Evolutionary conservation across 176 grass and related monocot species (phyloP).

Genomic region (Cocos nucifera): DNA sequence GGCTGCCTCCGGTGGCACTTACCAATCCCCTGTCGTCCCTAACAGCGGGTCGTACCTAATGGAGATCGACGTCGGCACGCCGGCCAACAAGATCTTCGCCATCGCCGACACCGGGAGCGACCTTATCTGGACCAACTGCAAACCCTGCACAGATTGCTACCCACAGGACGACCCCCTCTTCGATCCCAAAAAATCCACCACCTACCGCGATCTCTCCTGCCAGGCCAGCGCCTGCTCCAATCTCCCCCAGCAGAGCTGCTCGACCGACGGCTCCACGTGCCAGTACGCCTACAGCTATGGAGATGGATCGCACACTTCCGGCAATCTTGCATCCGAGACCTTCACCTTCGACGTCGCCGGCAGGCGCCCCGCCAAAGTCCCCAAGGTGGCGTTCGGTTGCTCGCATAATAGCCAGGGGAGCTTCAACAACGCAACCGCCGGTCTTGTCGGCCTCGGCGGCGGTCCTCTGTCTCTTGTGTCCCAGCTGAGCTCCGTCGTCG

Average conservation of each 20-base stretch:
- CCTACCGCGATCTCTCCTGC: not conserved
- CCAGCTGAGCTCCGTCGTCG: constrained; percentile 14
- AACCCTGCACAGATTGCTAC: constrained; percentile 13
- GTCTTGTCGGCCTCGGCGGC: constrained; percentile 9
- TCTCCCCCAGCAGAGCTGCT: too few relatives aligned
- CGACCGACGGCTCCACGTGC: too few relatives aligned
- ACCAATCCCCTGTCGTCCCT: too few relatives aligned
- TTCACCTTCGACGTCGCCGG: constrained; percentile 3
- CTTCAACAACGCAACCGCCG: not conserved
- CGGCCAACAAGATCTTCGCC: constrained; percentile 6
- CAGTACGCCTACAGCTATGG: too few relatives aligned
- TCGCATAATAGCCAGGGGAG: not conserved
- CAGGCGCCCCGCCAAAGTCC: not conserved
- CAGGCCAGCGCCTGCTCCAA: too few relatives aligned
- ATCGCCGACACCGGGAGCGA: not conserved
- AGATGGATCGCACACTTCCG: too few relatives aligned
- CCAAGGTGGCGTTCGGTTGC: constrained; percentile 9
- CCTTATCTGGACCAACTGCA: not conserved
- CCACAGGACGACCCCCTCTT: constrained; percentile 6
- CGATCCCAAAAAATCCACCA: constrained; percentile 8
- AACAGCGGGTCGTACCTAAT: too few relatives aligned
- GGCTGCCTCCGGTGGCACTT: too few relatives aligned
- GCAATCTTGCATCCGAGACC: too few relatives aligned
- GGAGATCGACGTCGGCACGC: constrained; percentile 16
- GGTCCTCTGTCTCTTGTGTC: constrained; percentile 4